Base-by-base conservation (phyloP, 176 grass and related monocot species). In the Cenchrus fungigraminus region DNA sequence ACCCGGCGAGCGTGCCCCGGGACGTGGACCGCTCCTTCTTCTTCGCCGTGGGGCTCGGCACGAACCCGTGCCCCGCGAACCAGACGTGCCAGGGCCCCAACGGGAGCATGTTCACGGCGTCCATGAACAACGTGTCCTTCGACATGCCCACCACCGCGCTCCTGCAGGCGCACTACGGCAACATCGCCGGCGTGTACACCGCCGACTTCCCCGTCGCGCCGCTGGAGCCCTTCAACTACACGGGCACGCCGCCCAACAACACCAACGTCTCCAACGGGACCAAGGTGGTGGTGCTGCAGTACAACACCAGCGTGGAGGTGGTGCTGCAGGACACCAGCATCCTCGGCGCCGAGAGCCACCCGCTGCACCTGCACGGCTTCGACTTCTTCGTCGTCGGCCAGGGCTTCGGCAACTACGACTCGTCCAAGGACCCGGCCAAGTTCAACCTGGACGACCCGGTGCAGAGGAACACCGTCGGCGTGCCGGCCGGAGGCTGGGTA, bases 231-330 rank as follows among this genome's bases (percentile, higher is more conserved):
- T 97, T 94, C 79, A 97, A 97, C 85, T 97, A 92, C 85, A 97
- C 94, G 8, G 94, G 94, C 58, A 89, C 89, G 32, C 79, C 94
- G 14, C 94, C 94, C 3, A 97, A 97, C 85, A 94, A 97, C 83
- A 90, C 94, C 12, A 79, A 94, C 5, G 90, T 94, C 12, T 37
- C 82, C 9, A 86, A 87, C 71, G 94, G 92, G 7, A 97, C 92
- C 13, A 92, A 86, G 85, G 92, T 84, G 76, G 90, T 87, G 37
- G 89, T 71, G 87, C 19, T 94, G n/a, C 9, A 44, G 8, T 97
- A 82, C 34, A 94, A 94, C 66, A 64, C 92, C 1, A 97, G 94
- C 40, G 92, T 97, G 17, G 90, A 97, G 92, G 44, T 97, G 53
- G 91, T 94, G 82, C 46, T 94, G 70, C 94, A 97, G 83, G 94